These are phyloP conservation scores for Fusarium devonianum DNA, from an alignment of 2,329 filamentous ascomycete species.

Conservation along the genomic window DNA sequence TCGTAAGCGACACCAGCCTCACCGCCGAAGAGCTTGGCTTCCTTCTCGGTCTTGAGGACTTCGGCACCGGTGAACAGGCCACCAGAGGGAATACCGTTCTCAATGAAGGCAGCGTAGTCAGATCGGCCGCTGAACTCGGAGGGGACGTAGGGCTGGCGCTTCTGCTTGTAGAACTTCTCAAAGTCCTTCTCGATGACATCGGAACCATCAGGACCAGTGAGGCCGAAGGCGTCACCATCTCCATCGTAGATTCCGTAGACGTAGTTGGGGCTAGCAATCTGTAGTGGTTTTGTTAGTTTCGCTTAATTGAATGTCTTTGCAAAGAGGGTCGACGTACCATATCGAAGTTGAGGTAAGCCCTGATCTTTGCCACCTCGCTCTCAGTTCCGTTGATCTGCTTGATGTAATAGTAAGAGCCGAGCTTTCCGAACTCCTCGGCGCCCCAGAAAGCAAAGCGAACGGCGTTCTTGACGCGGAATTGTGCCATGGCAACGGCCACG, in stretches of 20 bases:
- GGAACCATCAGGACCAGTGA: constrained; percentile 60
- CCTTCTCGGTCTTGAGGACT: constrained; percentile 65
- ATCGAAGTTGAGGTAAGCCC: constrained; percentile 65
- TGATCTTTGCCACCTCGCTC: constrained; percentile 57
- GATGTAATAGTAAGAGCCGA: constrained; percentile 60
- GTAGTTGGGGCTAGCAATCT: constrained; percentile 58
- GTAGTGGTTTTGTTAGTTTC: constrained; percentile 1
- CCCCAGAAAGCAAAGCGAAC: constrained; percentile 61
- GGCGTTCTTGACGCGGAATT: constrained; percentile 56
- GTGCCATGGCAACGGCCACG: constrained; percentile 52
- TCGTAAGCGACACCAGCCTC: constrained; percentile 59
- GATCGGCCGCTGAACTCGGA: constrained; percentile 71
- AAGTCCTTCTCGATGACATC: constrained; percentile 67
- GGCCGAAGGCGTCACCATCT: constrained; percentile 67
- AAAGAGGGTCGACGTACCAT: constrained; percentile 50
- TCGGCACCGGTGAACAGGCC: constrained; percentile 75
- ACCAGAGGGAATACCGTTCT: constrained; percentile 70
- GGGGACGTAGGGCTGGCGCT: constrained; percentile 60
- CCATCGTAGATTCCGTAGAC: constrained; percentile 65
- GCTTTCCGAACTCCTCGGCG: constrained; percentile 59
- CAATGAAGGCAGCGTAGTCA: constrained; percentile 73
- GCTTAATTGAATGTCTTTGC: rapidly evolving
- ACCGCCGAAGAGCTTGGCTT: constrained; percentile 68
- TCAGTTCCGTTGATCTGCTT: constrained; percentile 50
- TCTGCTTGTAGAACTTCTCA: constrained; percentile 59